Conservation (phyloP, 371 early-diverging fungal genomes). For the Mucor piriformis region DNA sequence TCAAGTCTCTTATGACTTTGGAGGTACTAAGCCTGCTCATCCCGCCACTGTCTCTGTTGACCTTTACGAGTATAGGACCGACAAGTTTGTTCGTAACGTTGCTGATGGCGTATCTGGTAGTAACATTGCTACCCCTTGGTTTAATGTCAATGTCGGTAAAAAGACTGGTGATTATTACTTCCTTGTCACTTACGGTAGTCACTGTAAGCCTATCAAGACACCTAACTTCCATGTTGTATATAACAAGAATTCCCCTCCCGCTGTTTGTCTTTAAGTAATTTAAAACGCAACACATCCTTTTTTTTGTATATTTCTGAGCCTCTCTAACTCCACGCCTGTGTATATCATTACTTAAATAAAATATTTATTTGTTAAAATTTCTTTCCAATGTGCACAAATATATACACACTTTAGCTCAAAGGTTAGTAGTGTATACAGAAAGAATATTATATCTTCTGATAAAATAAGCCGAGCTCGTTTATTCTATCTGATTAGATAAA, state of each 20-base stretch:
- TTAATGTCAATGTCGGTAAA: slow-evolving; percentile 21
- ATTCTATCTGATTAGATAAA: too few species aligned
- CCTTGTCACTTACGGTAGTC: slow-evolving; percentile 22
- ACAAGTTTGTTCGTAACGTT: slow-evolving; percentile 21
- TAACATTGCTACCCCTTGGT: slow-evolving; percentile 22
- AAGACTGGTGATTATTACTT: slow-evolving; percentile 33
- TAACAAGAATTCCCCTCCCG: slow-evolving; percentile 37
- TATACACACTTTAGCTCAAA: too few species aligned
- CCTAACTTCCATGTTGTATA: slow-evolving; percentile 27
- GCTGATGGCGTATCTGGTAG: slow-evolving; percentile 8
- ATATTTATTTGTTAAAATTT: too few species aligned
- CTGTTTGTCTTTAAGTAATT: slow-evolving; percentile 1
- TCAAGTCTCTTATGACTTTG: slow-evolving; percentile 34
- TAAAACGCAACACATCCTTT: too few species aligned
- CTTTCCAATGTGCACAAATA: too few species aligned
- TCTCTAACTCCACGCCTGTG: too few species aligned
- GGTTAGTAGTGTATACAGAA: too few species aligned
- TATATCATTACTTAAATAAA: too few species aligned
- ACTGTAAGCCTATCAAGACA: slow-evolving; percentile 26
- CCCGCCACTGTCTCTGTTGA: slow-evolving; percentile 20
- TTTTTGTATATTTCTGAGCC: too few species aligned
- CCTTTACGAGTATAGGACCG: slow-evolving; percentile 20
- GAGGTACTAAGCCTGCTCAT: slow-evolving; percentile 5
- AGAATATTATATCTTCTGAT: too few species aligned
- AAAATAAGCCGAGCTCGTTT: too few species aligned